Evolutionary conservation across 768 basidiomycete species (phyloP), one percentile per base, ranked within the genome.

Genomic region (Scleroderma bovista): DNA sequence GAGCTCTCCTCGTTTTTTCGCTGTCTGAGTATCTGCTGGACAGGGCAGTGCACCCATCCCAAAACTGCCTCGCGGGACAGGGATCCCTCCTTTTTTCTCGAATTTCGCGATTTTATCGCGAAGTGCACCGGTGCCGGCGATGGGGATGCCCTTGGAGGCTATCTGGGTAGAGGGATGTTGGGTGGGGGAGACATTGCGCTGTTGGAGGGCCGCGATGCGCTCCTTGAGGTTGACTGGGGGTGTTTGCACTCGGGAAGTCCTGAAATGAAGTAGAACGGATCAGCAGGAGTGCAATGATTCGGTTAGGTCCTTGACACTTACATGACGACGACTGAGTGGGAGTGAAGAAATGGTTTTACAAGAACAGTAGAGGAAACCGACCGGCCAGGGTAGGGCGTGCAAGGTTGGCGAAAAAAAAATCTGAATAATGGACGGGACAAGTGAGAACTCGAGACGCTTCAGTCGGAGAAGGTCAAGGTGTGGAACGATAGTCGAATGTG

Each of bases 131-230:
- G 62, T 53, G 23, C 62, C 61, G 3, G 60, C 46, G 37, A 47
- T 60, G 42, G 62, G 66, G 37, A 65, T 45, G 20, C 58, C 51
- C n/a, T 65, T 53, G 13, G 63, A 56, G 22, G 68, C 60, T 11
- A 69, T 62, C 19, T 66, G 61, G 11, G 69, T 54, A 47, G 74
- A 57, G 38, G 68, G 60, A 51, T 67, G 67, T 48, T 58, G 65
- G 48, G 49, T 52, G 55, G 58, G 53, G 48, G 63, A 46, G 48
- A 57, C 52, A 36, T 53, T 61, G 56, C 78, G 76, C 57, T 87
- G 86, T 62, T 91, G 81, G 44, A 91, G 72, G 23, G 87, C 87
- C 16, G 88, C 88, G 54, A 91, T 90, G 47, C 88, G 84, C 57
- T 90, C 88, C 68, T 83, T 88, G 61, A 90, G 78, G 63, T 84